Percentiles rank a stretch among this genome's conserved stretches.
phyloP scores from a whole-genome alignment of 352 stramenopile species.

The Globisporangium carolinianum region DNA sequence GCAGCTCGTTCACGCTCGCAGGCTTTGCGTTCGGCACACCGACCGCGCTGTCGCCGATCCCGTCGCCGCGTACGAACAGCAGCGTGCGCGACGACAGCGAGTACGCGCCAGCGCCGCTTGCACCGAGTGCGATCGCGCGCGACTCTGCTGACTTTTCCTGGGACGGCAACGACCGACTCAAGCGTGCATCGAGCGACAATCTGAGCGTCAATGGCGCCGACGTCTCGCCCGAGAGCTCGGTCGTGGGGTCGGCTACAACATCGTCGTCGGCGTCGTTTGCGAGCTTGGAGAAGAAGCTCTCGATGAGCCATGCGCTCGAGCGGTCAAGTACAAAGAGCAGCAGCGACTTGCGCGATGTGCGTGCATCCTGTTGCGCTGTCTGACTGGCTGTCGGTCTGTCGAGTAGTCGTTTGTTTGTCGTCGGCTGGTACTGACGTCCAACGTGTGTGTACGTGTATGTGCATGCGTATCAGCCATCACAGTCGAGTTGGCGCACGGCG shows the following conservation, averaged over 20 bases:
- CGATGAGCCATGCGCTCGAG: slow-evolving; percentile 7
- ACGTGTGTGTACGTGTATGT: background rate
- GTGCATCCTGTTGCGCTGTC: slow-evolving; percentile 12
- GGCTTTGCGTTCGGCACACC: slow-evolving; percentile 52
- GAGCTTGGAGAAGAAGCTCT: slow-evolving; percentile 12
- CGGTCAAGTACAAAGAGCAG: slow-evolving; percentile 6
- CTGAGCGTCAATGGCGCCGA: slow-evolving; percentile 30
- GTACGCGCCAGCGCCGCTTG: slow-evolving; percentile 19
- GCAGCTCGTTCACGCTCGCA: slow-evolving; percentile 35
- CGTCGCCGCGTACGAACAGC: slow-evolving; percentile 23
- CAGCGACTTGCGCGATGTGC: slow-evolving; percentile 29
- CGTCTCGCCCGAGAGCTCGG: slow-evolving; percentile 12
- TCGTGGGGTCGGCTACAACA: slow-evolving; percentile 20
- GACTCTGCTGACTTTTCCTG: slow-evolving; percentile 21
- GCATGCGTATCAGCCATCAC: slow-evolving; percentile 7
- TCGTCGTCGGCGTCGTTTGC: slow-evolving; percentile 12
- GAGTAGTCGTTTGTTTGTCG: background rate
- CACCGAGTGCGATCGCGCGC: slow-evolving; percentile 33
- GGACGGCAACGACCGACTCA: slow-evolving; percentile 20
- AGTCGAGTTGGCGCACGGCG: slow-evolving; percentile 49
- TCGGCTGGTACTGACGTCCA: background rate
- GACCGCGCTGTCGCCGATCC: slow-evolving; percentile 33
- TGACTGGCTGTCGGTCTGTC: background rate
- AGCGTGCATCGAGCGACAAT: slow-evolving; percentile 33
- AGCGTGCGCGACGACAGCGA: slow-evolving; percentile 12